A percentile compares a stretch with the other conserved stretches of the same genome.
phyloP scores from a whole-genome alignment of 2,329 filamentous ascomycete genomes.

The Apiospora kogelbergensis region DNA sequence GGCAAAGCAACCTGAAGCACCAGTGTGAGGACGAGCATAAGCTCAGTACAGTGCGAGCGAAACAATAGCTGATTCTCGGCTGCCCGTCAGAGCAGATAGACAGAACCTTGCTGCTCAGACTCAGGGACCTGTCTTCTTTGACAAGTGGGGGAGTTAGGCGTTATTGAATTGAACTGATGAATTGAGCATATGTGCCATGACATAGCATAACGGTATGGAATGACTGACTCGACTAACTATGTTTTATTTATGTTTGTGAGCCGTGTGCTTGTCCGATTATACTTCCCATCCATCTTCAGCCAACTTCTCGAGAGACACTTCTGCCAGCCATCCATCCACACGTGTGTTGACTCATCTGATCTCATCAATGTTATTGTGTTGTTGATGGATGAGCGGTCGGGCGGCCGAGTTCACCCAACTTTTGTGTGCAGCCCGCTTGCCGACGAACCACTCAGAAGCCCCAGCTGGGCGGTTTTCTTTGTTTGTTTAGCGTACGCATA shows the following conservation, averaged over 20 bases:
- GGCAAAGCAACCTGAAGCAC: not conserved
- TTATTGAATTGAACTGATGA: not conserved
- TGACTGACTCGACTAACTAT: not conserved
- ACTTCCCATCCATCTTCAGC: not conserved
- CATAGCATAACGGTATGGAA: not conserved
- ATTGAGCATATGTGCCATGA: not conserved
- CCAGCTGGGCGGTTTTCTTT: constrained; percentile 1
- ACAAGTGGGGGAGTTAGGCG: not conserved
- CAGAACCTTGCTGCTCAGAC: not conserved
- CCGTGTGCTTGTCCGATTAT: not conserved
- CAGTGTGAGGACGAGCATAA: constrained; percentile 1
- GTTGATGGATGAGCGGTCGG: constrained; percentile 4
- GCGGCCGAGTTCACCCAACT: not conserved
- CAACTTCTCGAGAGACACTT: not conserved
- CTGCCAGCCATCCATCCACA: not conserved
- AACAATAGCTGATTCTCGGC: not conserved
- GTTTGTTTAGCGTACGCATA: constrained; percentile 10
- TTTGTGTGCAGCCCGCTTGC: not conserved
- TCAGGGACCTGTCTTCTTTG: not conserved
- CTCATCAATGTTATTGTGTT: constrained; percentile 3
- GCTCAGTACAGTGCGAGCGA: not conserved
- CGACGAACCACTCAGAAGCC: constrained; percentile 7
- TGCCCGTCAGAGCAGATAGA: not conserved
- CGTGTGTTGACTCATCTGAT: not conserved
- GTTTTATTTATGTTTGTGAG: constrained; percentile 5